phyloP scores from a whole-genome alignment of 495 filamentous ascomycete species.

The Umbilicaria muhlenbergii region DNA sequence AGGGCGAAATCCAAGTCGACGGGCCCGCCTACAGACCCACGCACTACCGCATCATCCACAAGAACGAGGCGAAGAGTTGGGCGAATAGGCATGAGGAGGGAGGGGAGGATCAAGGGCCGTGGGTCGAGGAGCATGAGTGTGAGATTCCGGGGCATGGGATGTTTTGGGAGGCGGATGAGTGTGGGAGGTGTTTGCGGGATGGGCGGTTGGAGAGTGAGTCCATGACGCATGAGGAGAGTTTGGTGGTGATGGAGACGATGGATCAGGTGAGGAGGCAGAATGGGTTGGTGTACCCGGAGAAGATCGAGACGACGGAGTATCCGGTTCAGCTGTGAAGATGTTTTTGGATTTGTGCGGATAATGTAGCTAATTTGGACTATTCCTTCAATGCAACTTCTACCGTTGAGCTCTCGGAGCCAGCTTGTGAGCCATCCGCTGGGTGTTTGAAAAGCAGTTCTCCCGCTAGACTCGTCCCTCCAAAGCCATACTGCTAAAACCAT shows the following conservation, averaged over 20 bases:
- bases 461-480: too few species aligned
- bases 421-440: too few species aligned
- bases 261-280: constrained; percentile 71
- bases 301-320: constrained; percentile 66
- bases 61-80: constrained; percentile 22
- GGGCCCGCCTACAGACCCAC: constrained; percentile 57
- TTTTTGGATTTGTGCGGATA: background rate
- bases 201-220: constrained; percentile 63
- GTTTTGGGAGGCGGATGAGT: constrained; percentile 94
- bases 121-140: constrained; percentile 42
- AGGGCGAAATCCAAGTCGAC: constrained; percentile 74
- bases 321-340: constrained; percentile 23
- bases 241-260: constrained; percentile 90
- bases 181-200: constrained; percentile 66
- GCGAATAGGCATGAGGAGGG: constrained; percentile 11
- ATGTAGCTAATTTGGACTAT: too few species aligned
- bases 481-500: too few species aligned
- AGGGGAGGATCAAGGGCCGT: constrained; percentile 25
- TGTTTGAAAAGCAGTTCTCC: too few species aligned
- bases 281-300: constrained; percentile 61
- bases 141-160: constrained; percentile 62
- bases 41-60: constrained; percentile 41
- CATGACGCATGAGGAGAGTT: constrained; percentile 66
- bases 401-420: too few species aligned
- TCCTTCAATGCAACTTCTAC: too few species aligned